phyloP scores from a whole-genome alignment of 805 yeast genomes.

The Nakazawaea wyomingensis region DNA sequence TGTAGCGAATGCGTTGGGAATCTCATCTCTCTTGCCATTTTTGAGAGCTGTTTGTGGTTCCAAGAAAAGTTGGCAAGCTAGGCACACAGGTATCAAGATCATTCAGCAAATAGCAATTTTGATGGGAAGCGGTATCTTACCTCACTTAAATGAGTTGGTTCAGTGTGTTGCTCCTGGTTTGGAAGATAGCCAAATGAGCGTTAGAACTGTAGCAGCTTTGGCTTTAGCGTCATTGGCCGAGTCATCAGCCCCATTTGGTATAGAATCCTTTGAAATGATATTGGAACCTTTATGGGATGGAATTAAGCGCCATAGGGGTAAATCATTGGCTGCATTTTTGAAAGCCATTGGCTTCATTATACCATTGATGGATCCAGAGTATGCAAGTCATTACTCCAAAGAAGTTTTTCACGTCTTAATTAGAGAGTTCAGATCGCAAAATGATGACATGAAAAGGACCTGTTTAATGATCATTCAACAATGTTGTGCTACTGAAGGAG shows the following conservation, averaged over 20 bases:
- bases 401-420: conserved; percentile 64
- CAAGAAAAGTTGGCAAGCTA: conserved; percentile 72
- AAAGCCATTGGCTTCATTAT: conserved; percentile 74
- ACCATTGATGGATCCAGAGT: conserved; percentile 83
- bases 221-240: conserved; percentile 76
- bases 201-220: conserved; percentile 65
- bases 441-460: conserved; percentile 79
- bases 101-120: conserved; percentile 70
- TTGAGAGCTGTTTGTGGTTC: conserved; percentile 74
- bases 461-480: conserved; percentile 64
- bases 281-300: conserved; percentile 82
- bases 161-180: conserved; percentile 54
- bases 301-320: conserved; percentile 70
- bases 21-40: conserved; percentile 70
- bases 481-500: conserved; percentile 56
- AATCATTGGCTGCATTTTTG: conserved; percentile 67
- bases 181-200: conserved; percentile 61
- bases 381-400: conserved; percentile 69
- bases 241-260: conserved; percentile 81
- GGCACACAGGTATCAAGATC: conserved; percentile 76
- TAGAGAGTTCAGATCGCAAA: conserved; percentile 75
- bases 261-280: conserved; percentile 73
- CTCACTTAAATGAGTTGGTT: conserved; percentile 63
- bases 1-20: conserved; percentile 74
- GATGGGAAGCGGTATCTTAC: conserved; percentile 69